Conservation (phyloP, 768 basidiomycete genomes). For the Porpolomopsis calyptriformis region DNA sequence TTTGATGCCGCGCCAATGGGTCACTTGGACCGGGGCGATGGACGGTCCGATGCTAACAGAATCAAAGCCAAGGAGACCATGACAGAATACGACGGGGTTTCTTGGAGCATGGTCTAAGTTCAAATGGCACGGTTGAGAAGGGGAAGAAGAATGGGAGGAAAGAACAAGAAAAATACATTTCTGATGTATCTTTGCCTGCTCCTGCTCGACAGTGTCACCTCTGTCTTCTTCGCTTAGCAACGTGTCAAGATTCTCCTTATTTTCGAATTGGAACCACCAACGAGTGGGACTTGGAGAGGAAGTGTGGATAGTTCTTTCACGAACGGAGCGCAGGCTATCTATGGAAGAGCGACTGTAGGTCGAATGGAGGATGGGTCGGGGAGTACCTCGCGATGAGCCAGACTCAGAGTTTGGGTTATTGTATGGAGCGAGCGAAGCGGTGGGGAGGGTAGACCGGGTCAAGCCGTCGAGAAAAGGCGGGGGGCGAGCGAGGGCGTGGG, state of each 20-base stretch:
- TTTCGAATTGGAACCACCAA: constrained; percentile 43
- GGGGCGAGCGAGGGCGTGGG: constrained; percentile 27
- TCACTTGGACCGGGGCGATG: constrained; percentile 73
- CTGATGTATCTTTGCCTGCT: constrained; percentile 33
- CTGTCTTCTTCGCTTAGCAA: constrained; percentile 46
- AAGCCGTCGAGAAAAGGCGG: constrained; percentile 46
- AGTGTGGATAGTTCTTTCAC: constrained; percentile 20
- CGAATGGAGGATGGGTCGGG: constrained; percentile 24
- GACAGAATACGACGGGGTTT: constrained; percentile 89
- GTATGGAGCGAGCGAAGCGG: constrained; percentile 44
- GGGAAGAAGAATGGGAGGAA: constrained; percentile 4
- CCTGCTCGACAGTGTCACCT: constrained; percentile 35
- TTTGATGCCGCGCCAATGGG: constrained; percentile 95
- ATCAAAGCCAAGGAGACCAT: constrained; percentile 87
- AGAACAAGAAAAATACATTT: constrained; percentile 43
- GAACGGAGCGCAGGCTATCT: constrained; percentile 41
- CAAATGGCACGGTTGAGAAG: background rate
- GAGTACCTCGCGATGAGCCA: no score
- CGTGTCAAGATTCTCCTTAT: constrained; percentile 32
- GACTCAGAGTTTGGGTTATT: constrained; percentile 10
- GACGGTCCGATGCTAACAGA: constrained; percentile 68
- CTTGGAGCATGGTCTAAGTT: constrained; percentile 60
- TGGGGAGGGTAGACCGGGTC: constrained; percentile 53
- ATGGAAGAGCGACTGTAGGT: constrained; percentile 40
- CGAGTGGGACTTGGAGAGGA: constrained; percentile 15